Evolutionary conservation across 176 grass and related monocot genomes (phyloP).

Genomic region (Coix lacrymajobi): DNA sequence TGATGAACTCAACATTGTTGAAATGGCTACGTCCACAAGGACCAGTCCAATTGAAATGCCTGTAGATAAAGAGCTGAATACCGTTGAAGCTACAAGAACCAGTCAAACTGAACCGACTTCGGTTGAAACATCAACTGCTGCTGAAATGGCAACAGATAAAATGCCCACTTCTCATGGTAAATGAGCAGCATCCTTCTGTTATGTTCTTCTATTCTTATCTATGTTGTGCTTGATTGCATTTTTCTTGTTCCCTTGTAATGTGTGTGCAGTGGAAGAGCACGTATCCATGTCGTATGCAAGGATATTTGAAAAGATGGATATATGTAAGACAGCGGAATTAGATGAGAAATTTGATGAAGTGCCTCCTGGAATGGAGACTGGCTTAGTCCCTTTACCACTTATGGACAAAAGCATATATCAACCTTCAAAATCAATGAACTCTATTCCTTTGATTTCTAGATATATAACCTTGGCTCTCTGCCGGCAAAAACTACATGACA

Average conservation of each 20-base stretch:
- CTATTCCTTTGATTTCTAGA: slow-evolving; percentile 53
- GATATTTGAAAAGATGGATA: slow-evolving; percentile 67
- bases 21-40: neutral
- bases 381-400: slow-evolving; percentile 22
- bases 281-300: slow-evolving; percentile 35
- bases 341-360: slow-evolving; percentile 64
- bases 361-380: slow-evolving; percentile 56
- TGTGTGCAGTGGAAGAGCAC: slow-evolving; percentile 37
- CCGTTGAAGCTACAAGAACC: neutral
- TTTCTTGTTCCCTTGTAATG: slow-evolving; percentile 15
- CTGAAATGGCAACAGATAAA: slow-evolving; percentile 31
- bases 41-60: slow-evolving; percentile 5
- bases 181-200: slow-evolving; percentile 17
- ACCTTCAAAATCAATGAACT: slow-evolving; percentile 30
- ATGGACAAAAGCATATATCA: slow-evolving; percentile 39
- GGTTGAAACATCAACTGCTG: slow-evolving; percentile 10
- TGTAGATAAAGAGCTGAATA: slow-evolving; percentile 24
- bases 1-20: slow-evolving; percentile 15
- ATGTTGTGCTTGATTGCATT: slow-evolving; percentile 19
- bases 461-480: slow-evolving; percentile 60
- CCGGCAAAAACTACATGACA: slow-evolving; percentile 61
- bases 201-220: slow-evolving; percentile 5
- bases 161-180: slow-evolving; percentile 28
- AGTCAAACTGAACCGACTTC: slow-evolving; percentile 1
- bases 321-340: slow-evolving; percentile 20